Percentiles rank a stretch among this genome's conserved stretches.
Evolutionary conservation across 768 basidiomycete genomes (phyloP).

Genomic region (Xerocomus potaroensis): DNA sequence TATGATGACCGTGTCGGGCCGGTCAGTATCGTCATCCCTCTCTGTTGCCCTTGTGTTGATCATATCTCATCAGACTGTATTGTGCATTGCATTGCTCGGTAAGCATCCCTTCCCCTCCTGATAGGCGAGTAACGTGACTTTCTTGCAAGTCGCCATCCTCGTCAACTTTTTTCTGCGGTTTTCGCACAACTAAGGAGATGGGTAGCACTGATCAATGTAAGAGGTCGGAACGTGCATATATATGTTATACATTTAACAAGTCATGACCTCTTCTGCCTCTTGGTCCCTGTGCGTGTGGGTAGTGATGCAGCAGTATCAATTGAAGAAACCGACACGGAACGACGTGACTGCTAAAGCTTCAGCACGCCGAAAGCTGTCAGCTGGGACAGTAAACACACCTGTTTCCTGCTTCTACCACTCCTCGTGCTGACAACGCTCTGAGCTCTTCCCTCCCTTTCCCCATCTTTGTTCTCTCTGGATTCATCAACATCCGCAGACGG

Average conservation of each 20-base stretch:
- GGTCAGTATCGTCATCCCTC: constrained; percentile 48
- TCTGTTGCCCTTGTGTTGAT: constrained; percentile 11
- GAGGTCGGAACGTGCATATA: constrained; percentile 4
- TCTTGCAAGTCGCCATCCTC: constrained; percentile 66
- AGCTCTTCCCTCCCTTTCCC: constrained; percentile 50
- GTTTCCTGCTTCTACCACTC: constrained; percentile 56
- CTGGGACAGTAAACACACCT: constrained; percentile 30
- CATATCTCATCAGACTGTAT: constrained; percentile 53
- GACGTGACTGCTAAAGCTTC: constrained; percentile 39
- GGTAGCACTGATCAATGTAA: constrained; percentile 8
- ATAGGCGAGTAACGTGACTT: not conserved
- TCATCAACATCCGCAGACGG: constrained; percentile 52
- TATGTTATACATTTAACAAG: not conserved
- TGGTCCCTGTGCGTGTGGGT: constrained; percentile 47
- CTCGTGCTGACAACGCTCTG: constrained; percentile 61
- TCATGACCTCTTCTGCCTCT: constrained; percentile 55
- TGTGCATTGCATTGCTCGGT: constrained; percentile 82
- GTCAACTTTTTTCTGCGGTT: constrained; percentile 86
- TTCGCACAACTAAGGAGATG: constrained; percentile 33
- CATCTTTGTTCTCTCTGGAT: constrained; percentile 27
- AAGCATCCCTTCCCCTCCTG: constrained; percentile 18
- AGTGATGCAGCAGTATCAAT: constrained; percentile 61
- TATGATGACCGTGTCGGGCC: constrained; percentile 97
- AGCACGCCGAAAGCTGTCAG: not conserved
- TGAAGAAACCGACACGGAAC: constrained; percentile 73